Base-by-base conservation (phyloP, 1,139 yeast species). In the Yamadazyma atlantica region DNA sequence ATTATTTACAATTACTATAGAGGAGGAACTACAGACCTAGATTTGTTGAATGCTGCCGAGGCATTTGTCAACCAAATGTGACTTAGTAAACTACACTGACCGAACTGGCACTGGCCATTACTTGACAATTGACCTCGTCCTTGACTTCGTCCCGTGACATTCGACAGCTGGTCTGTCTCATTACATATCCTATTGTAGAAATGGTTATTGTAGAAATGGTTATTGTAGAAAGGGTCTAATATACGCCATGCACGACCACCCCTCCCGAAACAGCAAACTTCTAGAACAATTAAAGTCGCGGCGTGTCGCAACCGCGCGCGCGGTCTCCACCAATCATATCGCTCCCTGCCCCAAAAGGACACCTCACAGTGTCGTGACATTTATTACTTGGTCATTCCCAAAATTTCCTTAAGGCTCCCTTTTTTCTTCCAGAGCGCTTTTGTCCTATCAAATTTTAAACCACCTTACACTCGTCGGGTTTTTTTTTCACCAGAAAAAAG, bases 1-100 rank as follows among this genome's bases (percentile, higher is more conserved):
- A 21, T 33, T 14, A 32, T 38, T 33, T 33, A 37, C 9, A 13
- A 38, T 3, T 36, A 35, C 19, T 24, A 28, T 11, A 35, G 29
- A 29, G 44, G 39, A 13, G 34, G 23, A 15, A 19, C 13, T 16
- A 37, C 35, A 16, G 33, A 35, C 13, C 8, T 26, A 15, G 32
- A 40, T n/a, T 12, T 44, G 14, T 37, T 39, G 12, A 37, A 28
- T 34, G 39, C 43, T 26, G 51, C 51, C 5, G 49, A 47, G 32
- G 46, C 45, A 17, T 47, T 47, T 41, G 48, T 39, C 8, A 43
- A 35, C 10, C 47, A 47, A 32, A 36, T 41, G 14, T 35, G 34
- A 31, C 13, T 8, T n/a, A n/a, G n/a, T n/a, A n/a, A n/a, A n/a
- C n/a, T n/a, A n/a, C n/a, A n/a, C n/a, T n/a, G n/a, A n/a, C n/a